Conservation (phyloP, 805 yeast genomes). For the Saturnispora sanitii region DNA sequence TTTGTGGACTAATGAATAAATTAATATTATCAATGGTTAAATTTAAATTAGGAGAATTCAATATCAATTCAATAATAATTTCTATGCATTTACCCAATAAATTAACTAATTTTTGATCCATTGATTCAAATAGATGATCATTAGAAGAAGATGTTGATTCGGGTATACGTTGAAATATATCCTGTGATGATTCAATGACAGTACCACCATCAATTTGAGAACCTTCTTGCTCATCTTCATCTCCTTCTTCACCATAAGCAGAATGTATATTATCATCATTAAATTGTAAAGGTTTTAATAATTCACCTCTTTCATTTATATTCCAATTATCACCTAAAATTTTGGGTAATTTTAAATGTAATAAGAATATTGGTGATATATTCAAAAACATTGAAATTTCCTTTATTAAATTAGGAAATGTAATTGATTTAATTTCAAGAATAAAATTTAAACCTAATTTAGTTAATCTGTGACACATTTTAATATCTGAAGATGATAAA, state of each 20-base stretch:
- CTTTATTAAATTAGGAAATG: constrained; percentile 32
- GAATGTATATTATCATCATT: neutral
- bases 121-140: no score
- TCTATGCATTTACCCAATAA: constrained; percentile 13
- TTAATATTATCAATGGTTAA: constrained; percentile 11
- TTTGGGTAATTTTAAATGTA: constrained; percentile 21
- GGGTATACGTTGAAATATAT: no score
- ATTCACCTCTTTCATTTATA: constrained; percentile 7
- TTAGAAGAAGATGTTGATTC: no score
- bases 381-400: constrained; percentile 39
- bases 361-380: constrained; percentile 33
- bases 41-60: constrained; percentile 9
- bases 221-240: neutral
- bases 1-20: constrained; percentile 12
- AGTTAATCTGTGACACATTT: constrained; percentile 30
- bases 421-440: constrained; percentile 30
- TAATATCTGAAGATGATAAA: constrained; percentile 33
- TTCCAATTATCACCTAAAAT: constrained; percentile 22
- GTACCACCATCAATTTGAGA: neutral
- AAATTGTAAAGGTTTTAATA: neutral
- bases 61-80: constrained; percentile 14
- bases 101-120: neutral
- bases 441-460: constrained; percentile 31
- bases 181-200: no score
- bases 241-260: constrained; percentile 4